Percentiles rank a stretch among this genome's conserved stretches.
These are phyloP conservation scores for Aplosporella prunicola DNA, from an alignment of 2,329 filamentous ascomycete genomes.

Conservation along the genomic window DNA sequence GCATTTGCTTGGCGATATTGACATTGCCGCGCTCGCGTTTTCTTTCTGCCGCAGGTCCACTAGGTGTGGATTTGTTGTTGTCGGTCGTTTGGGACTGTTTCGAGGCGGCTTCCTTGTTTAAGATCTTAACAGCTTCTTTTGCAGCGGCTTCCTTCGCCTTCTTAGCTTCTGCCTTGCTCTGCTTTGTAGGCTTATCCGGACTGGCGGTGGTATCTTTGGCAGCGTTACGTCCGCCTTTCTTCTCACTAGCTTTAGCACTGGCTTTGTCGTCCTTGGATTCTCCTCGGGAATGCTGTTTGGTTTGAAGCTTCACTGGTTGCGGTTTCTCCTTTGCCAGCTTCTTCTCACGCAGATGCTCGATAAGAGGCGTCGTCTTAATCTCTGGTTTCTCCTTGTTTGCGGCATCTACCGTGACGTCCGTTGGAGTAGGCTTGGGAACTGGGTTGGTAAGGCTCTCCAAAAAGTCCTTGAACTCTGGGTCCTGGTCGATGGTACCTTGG, in stretches of 20 bases:
- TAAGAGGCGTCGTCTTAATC: conserved; percentile 73
- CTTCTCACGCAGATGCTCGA: conserved; percentile 85
- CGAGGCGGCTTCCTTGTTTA: conserved; percentile 40
- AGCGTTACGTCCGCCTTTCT: conserved; percentile 25
- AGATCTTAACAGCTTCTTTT: conserved; percentile 50
- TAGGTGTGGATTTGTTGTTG: conserved; percentile 12
- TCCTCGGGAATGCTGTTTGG: conserved; percentile 48
- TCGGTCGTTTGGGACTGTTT: conserved; percentile 19
- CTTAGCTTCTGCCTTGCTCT: conserved; percentile 44
- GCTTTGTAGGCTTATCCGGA: conserved; percentile 30
- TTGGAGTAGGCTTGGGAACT: conserved; percentile 44
- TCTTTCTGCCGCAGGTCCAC: conserved; percentile 36
- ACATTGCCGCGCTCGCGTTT: conserved; percentile 46
- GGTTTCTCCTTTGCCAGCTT: conserved; percentile 64
- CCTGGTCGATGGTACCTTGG: conserved; percentile 92
- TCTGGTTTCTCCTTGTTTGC: conserved; percentile 47
- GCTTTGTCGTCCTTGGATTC: conserved; percentile 55
- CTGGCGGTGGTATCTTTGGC: conserved; percentile 24
- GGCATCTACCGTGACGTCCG: conserved; percentile 41
- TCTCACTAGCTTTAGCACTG: conserved; percentile 29
- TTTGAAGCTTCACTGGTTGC: conserved; percentile 32
- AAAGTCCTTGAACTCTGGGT: conserved; percentile 91
- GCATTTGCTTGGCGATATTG: conserved; percentile 47
- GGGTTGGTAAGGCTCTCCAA: conserved; percentile 76
- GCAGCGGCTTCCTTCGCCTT: conserved; percentile 49